phyloP scores from a whole-genome alignment of 768 basidiomycete species.

The Lactarius trivialis region DNA sequence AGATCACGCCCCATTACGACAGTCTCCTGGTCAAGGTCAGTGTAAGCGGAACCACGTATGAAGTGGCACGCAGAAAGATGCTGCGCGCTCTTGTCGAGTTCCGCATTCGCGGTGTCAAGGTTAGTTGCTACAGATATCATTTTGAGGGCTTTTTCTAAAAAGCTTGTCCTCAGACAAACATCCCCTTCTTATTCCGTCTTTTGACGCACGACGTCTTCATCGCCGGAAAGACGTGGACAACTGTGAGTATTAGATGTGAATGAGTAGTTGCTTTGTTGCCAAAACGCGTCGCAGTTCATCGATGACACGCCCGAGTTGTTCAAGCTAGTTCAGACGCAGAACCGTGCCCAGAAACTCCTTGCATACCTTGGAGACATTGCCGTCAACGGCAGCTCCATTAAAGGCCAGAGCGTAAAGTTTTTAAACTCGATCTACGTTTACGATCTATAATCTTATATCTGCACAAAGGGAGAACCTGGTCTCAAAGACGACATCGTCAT shows the following conservation, averaged over 20 bases:
- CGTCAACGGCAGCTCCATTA: conserved; percentile 97
- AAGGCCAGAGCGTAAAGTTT: conserved; percentile 65
- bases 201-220: conserved; percentile 96
- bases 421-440: neutral
- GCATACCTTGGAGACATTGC: conserved; percentile 96
- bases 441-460: neutral
- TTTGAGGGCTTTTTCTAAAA: neutral
- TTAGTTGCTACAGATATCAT: conserved; percentile 27
- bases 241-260: conserved; percentile 39
- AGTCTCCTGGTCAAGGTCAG: conserved; percentile 94
- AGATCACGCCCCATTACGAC: conserved; percentile 99
- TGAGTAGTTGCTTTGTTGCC: neutral
- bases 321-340: conserved; percentile 95
- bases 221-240: conserved; percentile 97
- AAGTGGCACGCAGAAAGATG: conserved; percentile 98
- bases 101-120: conserved; percentile 98
- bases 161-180: conserved; percentile 70
- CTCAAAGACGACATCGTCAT: conserved; percentile 82
- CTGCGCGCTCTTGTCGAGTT: conserved; percentile 98
- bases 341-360: conserved; percentile 95
- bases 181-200: conserved; percentile 97
- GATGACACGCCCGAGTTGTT: conserved; percentile 99
- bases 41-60: conserved; percentile 95
- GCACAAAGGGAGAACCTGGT: conserved; percentile 76
- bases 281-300: conserved; percentile 63